Conservation (phyloP, 352 stramenopile species). For the Phytophthora foliorum region DNA sequence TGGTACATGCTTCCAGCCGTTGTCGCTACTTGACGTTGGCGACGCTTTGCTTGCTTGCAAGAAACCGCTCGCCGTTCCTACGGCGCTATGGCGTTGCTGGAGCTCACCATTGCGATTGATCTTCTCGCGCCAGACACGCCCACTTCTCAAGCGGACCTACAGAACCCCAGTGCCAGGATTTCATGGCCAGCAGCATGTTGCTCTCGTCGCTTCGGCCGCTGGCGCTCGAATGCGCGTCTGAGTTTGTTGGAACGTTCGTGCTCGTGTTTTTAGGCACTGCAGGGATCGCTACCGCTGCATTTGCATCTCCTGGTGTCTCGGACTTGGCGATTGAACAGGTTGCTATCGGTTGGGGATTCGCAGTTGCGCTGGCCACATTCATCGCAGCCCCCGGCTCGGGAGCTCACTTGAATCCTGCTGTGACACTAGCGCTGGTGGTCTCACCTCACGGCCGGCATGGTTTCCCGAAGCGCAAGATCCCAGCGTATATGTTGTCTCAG, state of each 20-base stretch:
- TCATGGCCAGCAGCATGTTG: constrained; percentile 23
- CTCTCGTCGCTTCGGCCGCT: constrained; percentile 31
- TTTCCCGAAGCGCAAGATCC: constrained; percentile 52
- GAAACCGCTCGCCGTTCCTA: constrained; percentile 24
- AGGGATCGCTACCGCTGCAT: constrained; percentile 30
- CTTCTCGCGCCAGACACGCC: constrained; percentile 12
- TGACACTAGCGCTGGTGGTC: constrained; percentile 64
- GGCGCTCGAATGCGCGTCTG: constrained; percentile 46
- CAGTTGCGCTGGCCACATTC: constrained; percentile 60
- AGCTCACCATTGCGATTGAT: constrained; percentile 9
- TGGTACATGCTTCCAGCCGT: constrained; percentile 2
- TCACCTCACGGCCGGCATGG: constrained; percentile 37
- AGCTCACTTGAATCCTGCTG: constrained; percentile 76
- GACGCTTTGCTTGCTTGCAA: constrained; percentile 28
- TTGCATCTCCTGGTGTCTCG: constrained; percentile 11
- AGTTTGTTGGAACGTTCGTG: constrained; percentile 53
- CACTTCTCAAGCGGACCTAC: constrained; percentile 18
- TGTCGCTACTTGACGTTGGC: constrained; percentile 26
- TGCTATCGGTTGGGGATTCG: constrained; percentile 48
- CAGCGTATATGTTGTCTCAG: constrained; percentile 72
- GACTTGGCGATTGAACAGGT: constrained; percentile 29
- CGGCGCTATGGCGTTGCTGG: constrained; percentile 12
- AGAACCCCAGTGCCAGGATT: constrained; percentile 3
- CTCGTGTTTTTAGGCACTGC: constrained; percentile 51
- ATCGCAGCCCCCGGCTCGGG: constrained; percentile 59